These are phyloP conservation scores for Echium plantagineum DNA, from an alignment of 257 asterid species.

Conservation along the genomic window DNA sequence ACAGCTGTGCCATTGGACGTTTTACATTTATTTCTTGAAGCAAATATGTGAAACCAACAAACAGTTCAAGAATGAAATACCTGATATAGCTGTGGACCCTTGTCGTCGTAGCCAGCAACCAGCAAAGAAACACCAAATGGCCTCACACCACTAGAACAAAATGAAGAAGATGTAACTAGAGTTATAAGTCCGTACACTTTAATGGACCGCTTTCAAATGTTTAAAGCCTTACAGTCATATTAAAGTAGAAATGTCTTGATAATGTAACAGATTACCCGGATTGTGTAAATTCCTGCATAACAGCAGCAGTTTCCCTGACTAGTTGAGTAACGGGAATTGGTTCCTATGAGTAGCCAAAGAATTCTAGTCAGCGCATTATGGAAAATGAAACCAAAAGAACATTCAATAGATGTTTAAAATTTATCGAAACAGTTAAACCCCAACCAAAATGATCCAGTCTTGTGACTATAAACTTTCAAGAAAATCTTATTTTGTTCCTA, in stretches of 20 bases:
- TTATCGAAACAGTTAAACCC: too few species aligned
- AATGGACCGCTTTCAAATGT: background rate
- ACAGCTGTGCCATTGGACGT: too few species aligned
- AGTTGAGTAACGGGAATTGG: conserved; percentile 92
- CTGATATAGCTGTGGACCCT: conserved; percentile 97
- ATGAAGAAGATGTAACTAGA: background rate
- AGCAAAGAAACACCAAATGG: conserved; percentile 94
- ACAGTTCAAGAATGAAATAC: conserved; percentile 16
- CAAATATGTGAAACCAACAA: too few species aligned
- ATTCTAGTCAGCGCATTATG: background rate
- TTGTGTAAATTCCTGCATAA: conserved; percentile 99
- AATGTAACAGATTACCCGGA: conserved; percentile 52
- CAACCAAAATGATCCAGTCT: background rate
- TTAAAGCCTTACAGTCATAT: too few species aligned
- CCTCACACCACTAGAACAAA: conserved; percentile 72
- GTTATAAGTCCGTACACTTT: background rate
- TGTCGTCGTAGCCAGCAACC: conserved; percentile 97
- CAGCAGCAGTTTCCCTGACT: conserved; percentile 98
- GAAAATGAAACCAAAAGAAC: background rate
- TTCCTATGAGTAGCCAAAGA: conserved; percentile 31
- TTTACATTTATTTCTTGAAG: too few species aligned
- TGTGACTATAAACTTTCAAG: background rate
- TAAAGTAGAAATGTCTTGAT: too few species aligned
- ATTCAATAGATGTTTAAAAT: too few species aligned
- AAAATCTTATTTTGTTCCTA: too few species aligned